These are phyloP conservation scores for Cystofilobasidium bisporidii DNA, from an alignment of 768 basidiomycete species.

Conservation along the genomic window DNA sequence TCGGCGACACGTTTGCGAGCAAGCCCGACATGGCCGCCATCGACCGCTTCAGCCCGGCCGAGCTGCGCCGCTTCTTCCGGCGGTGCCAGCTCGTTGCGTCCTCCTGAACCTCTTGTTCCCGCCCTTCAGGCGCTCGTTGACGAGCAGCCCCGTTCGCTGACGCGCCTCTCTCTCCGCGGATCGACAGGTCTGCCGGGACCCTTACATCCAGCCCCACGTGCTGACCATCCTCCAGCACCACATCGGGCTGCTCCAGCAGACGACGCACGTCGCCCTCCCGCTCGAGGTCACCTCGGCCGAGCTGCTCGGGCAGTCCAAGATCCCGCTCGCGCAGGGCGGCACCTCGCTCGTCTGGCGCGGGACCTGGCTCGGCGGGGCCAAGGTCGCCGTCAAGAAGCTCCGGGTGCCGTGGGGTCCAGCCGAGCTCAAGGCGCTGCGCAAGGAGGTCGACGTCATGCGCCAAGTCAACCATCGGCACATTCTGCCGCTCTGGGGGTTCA, in stretches of 20 bases:
- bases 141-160: too few relatives aligned
- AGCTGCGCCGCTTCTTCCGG: not conserved
- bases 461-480: conserved; percentile 6
- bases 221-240: conserved; percentile 9
- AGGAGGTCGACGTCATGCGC: conserved; percentile 7
- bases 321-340: not conserved
- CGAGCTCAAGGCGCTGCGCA: not conserved
- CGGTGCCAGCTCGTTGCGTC: not conserved
- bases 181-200: not conserved
- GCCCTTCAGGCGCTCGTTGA: too few relatives aligned
- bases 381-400: conserved; percentile 13
- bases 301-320: not conserved
- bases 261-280: not conserved
- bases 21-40: not conserved
- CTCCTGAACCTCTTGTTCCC: not conserved
- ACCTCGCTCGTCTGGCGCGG: conserved; percentile 1
- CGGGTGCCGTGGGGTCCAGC: not conserved
- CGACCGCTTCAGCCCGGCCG: not conserved
- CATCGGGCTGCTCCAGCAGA: not conserved
- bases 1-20: not conserved
- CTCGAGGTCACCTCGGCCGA: conserved; percentile 1
- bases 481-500: not conserved
- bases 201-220: not conserved
- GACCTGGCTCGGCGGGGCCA: not conserved
- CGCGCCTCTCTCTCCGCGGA: not conserved